These are phyloP conservation scores for Cutaneotrichosporon daszewskae DNA, from an alignment of 1,284 basidiomycete species.

Conservation along the genomic window DNA sequence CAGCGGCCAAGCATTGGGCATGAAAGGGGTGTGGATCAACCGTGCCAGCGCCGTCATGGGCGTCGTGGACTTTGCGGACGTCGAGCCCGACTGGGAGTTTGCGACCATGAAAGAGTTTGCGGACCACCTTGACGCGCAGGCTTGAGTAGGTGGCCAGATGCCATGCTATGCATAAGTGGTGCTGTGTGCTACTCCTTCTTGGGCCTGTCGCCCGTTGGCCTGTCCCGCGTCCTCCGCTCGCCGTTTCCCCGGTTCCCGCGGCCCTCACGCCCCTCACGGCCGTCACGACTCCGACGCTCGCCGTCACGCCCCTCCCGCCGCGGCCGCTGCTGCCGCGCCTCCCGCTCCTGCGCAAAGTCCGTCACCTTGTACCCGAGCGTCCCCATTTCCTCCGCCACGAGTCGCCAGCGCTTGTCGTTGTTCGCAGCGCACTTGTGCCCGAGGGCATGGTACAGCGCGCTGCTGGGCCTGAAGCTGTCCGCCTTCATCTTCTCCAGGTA, in stretches of 20 bases:
- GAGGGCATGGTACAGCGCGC: slow-evolving; percentile 58
- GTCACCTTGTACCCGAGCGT: slow-evolving; percentile 49
- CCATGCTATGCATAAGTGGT: not conserved
- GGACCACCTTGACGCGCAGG: slow-evolving; percentile 3
- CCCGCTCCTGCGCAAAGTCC: slow-evolving; percentile 3
- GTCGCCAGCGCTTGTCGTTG: slow-evolving; percentile 59
- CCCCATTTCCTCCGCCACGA: slow-evolving; percentile 67
- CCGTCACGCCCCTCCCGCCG: no score
- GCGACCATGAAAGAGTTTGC: slow-evolving; percentile 13
- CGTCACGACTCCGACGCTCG: no score
- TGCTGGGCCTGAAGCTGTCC: slow-evolving; percentile 55
- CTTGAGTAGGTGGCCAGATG: not conserved
- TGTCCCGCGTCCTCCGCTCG: no score
- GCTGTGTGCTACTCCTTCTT: no score
- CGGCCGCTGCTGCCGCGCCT: not conserved
- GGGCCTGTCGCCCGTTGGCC: no score
- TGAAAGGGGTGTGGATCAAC: slow-evolving; percentile 35
- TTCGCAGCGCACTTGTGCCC: slow-evolving; percentile 56
- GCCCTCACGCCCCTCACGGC: no score
- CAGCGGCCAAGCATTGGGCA: slow-evolving; percentile 26
- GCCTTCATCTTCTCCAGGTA: slow-evolving; percentile 81
- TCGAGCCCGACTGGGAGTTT: slow-evolving; percentile 17
- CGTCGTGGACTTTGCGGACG: slow-evolving; percentile 3
- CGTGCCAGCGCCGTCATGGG: slow-evolving; percentile 20
- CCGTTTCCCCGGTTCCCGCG: no score